Base-by-base conservation (phyloP, 345 rosid genomes). In the Dimocarpus longan region DNA sequence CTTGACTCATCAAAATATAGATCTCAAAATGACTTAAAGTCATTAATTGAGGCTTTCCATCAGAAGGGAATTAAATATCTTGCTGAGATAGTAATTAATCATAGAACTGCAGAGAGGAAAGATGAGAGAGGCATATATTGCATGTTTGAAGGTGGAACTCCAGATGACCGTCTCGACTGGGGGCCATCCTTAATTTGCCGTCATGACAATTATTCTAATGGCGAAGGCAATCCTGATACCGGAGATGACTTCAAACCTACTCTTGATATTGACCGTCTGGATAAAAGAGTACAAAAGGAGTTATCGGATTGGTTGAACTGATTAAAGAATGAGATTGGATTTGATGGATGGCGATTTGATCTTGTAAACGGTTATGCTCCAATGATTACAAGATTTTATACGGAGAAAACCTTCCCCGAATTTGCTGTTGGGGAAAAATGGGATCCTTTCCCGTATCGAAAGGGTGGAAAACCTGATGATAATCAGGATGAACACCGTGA, bases 301-400 rank as follows among this genome's bases (percentile, higher is more conserved):
- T 75, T 95, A 70, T 87, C 98, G 0, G 95, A 87, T 56, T 95
- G 98, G 98, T 90, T 93, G 97, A 95, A 91, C 26, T 95, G 98
- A 98, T 68, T 95, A 5, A 95, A 91, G 69, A 66, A 87, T 7
- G 97, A 91, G 2, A 87, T 91, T 8, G 95, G 98, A 28, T 95
- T 90, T 74, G 80, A 82, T 24, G 94, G 98, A 67, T 93, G 95
- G 95, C 77, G 95, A 74, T 91, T 92, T 62, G 95, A 92, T 73
- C 91, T 88, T 8, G 97, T 87, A 1, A 82, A 69, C 64, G 98
- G 98, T 2, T 95, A 86, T 60, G 91, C 95, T 50, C 83, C 98
- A 10, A 81, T 76, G 8, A 78, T 89, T 52, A 88, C 54, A 91
- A 50, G 67, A 85, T 28, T 80, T n/a, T 92, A 90, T 52, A 83